These are phyloP conservation scores for Colletotrichum sp. DNA, from an alignment of 2,329 filamentous ascomycete species.

Conservation along the genomic window DNA sequence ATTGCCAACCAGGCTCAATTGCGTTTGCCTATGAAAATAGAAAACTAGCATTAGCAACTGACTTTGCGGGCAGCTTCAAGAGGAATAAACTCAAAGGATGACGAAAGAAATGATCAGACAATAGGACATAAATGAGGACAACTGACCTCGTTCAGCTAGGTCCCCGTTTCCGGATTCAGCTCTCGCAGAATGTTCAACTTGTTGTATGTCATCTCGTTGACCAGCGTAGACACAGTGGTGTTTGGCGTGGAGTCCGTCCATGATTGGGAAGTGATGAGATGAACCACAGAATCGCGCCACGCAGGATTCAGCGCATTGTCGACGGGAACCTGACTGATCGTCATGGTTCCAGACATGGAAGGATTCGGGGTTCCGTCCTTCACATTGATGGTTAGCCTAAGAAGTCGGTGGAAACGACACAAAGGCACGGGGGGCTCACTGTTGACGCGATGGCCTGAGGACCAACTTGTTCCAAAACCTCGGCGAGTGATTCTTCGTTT, in stretches of 20 bases:
- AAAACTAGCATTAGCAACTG: not conserved
- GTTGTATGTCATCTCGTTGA: not conserved
- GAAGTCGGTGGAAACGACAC: not conserved
- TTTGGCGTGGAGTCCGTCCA: not conserved
- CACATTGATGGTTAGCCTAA: not conserved
- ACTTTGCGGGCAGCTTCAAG: not conserved
- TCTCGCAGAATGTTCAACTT: not conserved
- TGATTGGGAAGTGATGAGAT: not conserved
- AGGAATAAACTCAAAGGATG: not conserved
- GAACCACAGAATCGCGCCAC: not conserved
- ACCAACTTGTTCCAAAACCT: not conserved
- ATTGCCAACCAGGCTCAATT: conserved; percentile 24
- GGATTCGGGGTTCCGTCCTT: not conserved
- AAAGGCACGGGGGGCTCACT: not conserved
- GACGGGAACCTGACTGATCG: not conserved
- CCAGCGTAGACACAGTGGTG: not conserved
- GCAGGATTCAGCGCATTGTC: not conserved
- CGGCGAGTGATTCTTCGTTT: not conserved
- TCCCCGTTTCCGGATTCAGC: not conserved
- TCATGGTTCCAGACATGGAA: not conserved
- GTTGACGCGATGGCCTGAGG: not conserved
- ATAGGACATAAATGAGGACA: not conserved
- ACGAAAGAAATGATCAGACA: not conserved
- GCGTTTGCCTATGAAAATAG: not conserved
- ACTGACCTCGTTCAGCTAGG: not conserved